These are phyloP conservation scores for Backusella liffmaniae DNA, from an alignment of 192 early-diverging fungal genomes.

Conservation along the genomic window DNA sequence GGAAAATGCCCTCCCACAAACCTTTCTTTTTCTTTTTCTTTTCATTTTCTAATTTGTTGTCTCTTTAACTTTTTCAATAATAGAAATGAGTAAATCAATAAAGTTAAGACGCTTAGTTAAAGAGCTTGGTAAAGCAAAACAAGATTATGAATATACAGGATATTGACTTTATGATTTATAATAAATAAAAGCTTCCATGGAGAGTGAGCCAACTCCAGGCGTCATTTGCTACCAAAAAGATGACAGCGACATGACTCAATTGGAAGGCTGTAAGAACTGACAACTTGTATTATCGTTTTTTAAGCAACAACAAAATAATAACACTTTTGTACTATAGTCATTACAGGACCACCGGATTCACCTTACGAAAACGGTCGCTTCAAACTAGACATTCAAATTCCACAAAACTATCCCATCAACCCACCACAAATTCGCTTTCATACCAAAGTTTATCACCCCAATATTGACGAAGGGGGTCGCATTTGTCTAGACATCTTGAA, in stretches of 20 bases:
- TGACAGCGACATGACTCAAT: conserved; percentile 50
- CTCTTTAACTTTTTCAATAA: background rate
- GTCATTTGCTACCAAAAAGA: conserved; percentile 62
- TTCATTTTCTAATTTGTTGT: background rate
- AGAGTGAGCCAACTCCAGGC: conserved; percentile 52
- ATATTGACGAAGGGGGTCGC: conserved; percentile 74
- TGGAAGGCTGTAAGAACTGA: conserved; percentile 50
- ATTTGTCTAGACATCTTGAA: conserved; percentile 72
- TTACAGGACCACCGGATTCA: conserved; percentile 61
- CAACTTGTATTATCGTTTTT: background rate
- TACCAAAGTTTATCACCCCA: conserved; percentile 82
- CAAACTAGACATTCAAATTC: conserved; percentile 58
- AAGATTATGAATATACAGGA: background rate
- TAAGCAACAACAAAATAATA: background rate
- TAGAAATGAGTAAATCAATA: background rate
- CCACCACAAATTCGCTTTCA: conserved; percentile 67
- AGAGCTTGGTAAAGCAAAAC: background rate
- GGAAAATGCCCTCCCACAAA: too few relatives aligned
- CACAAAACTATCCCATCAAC: conserved; percentile 66
- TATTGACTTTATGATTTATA: too few relatives aligned
- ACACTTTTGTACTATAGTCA: conserved; percentile 25
- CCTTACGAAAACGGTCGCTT: conserved; percentile 68
- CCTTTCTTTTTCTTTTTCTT: background rate
- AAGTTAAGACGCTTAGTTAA: background rate
- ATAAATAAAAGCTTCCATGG: conserved; percentile 19